Evolutionary conservation across 2,329 filamentous ascomycete species (phyloP).

Genomic region (Ceratocystis cubensis): DNA sequence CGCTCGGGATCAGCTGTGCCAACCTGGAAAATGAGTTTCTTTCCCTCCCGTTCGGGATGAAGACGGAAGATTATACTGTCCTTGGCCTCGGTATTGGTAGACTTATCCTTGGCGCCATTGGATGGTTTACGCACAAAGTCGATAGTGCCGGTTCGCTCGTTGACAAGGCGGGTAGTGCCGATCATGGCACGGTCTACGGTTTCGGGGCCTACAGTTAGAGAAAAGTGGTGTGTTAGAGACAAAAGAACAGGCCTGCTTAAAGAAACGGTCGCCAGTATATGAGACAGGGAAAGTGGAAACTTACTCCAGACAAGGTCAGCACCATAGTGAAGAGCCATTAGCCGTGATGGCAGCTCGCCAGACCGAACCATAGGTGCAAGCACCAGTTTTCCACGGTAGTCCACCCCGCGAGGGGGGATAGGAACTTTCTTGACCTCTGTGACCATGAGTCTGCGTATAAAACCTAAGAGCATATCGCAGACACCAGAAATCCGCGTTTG

Average conservation of each 20-base stretch:
- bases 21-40: conserved; percentile 76
- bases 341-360: conserved; percentile 83
- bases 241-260: too few species aligned
- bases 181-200: conserved; percentile 89
- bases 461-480: conserved; percentile 19
- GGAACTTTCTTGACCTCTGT: conserved; percentile 54
- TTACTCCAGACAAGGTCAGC: conserved; percentile 92
- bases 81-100: conserved; percentile 34
- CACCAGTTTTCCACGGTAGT: conserved; percentile 87
- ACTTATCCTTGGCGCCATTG: conserved; percentile 49
- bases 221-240: too few species aligned
- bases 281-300: conserved; percentile 24
- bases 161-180: conserved; percentile 65
- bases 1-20: conserved; percentile 72
- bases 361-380: conserved; percentile 96
- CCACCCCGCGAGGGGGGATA: conserved; percentile 76
- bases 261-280: too few species aligned
- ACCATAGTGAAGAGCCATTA: conserved; percentile 84
- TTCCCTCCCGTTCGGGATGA: conserved; percentile 62
- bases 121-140: conserved; percentile 73
- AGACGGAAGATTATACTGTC: conserved; percentile 72
- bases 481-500: conserved; percentile 3
- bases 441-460: conserved; percentile 42
- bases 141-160: conserved; percentile 63
- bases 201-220: conserved; percentile 55